Percentiles rank a stretch among this genome's conserved stretches.
These are phyloP conservation scores for Golubevia pallescens DNA, from an alignment of 1,284 basidiomycete genomes.

Conservation along the genomic window DNA sequence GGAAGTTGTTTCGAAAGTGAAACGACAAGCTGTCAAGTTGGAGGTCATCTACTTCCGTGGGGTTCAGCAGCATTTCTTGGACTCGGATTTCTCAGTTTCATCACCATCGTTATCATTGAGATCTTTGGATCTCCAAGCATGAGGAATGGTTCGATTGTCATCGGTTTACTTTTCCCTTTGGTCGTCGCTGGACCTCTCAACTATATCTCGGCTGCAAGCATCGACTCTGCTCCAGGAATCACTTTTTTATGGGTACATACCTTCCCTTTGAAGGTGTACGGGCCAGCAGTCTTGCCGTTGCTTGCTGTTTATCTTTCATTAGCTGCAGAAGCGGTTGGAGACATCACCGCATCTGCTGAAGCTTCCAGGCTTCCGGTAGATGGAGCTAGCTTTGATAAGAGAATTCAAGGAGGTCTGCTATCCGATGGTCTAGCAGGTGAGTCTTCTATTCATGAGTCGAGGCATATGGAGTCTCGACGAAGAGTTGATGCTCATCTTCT, in stretches of 20 bases:
- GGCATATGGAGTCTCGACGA: no score
- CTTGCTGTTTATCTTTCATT: conserved; percentile 76
- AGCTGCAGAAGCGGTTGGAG: conserved; percentile 84
- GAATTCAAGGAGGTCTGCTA: conserved; percentile 83
- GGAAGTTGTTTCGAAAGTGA: neutral
- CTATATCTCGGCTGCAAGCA: conserved; percentile 32
- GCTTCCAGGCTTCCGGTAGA: conserved; percentile 71
- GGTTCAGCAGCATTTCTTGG: conserved; percentile 65
- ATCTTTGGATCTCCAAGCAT: conserved; percentile 79
- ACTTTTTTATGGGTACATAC: conserved; percentile 72
- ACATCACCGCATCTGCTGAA: conserved; percentile 83
- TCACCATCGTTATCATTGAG: conserved; percentile 76
- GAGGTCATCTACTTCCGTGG: conserved; percentile 66
- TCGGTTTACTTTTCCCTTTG: conserved; percentile 51
- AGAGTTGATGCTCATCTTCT: neutral
- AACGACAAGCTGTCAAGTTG: neutral
- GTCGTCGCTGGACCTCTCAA: conserved; percentile 37
- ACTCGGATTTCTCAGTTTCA: conserved; percentile 81
- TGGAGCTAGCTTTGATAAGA: conserved; percentile 71
- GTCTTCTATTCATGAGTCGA: neutral
- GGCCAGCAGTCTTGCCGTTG: conserved; percentile 81
- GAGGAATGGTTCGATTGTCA: conserved; percentile 69
- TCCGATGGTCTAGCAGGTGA: conserved; percentile 74
- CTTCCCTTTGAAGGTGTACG: conserved; percentile 79
- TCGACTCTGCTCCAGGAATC: conserved; percentile 31